phyloP scores from a whole-genome alignment of 495 filamentous ascomycete species.

The Mycothermus thermophilus region DNA sequence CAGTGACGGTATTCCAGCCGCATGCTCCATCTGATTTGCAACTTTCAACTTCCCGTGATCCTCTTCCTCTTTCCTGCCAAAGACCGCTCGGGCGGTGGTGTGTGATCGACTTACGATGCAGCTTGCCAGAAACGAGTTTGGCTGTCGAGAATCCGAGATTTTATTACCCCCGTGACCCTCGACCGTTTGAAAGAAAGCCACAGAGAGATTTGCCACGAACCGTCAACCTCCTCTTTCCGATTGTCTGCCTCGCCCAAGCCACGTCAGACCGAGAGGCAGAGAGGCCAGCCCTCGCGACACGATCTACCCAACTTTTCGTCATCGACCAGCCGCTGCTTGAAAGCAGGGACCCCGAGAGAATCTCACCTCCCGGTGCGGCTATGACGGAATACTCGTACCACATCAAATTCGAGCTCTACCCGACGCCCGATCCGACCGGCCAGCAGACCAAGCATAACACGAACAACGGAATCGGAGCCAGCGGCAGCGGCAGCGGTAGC shows the following conservation, averaged over 20 bases:
- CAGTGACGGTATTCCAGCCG: background rate
- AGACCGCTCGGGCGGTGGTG: background rate
- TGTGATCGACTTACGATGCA: background rate
- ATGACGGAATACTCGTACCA: slow-evolving; percentile 88
- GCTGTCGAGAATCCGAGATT: slow-evolving; percentile 5
- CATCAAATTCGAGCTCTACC: slow-evolving; percentile 70
- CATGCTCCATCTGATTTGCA: too few relatives aligned
- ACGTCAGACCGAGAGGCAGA: too few relatives aligned
- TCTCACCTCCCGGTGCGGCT: slow-evolving; percentile 4
- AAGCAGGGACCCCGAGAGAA: background rate
- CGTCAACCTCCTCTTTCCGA: background rate
- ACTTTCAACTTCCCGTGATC: background rate
- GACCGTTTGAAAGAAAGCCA: too few relatives aligned
- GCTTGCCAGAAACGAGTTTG: background rate
- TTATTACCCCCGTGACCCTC: slow-evolving; percentile 8
- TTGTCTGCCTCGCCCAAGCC: background rate
- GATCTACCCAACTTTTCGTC: too few relatives aligned
- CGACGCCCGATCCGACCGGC: slow-evolving; percentile 29
- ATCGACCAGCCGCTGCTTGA: background rate
- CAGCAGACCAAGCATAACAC: slow-evolving; percentile 1
- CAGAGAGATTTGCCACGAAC: too few relatives aligned
- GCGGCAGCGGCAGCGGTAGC: slow-evolving; percentile 1
- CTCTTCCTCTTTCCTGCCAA: background rate
- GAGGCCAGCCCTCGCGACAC: too few relatives aligned
- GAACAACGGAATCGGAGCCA: too few relatives aligned